Evolutionary conservation across 345 rosid species (phyloP).

Genomic region (Gynandropsis gynandra): DNA sequence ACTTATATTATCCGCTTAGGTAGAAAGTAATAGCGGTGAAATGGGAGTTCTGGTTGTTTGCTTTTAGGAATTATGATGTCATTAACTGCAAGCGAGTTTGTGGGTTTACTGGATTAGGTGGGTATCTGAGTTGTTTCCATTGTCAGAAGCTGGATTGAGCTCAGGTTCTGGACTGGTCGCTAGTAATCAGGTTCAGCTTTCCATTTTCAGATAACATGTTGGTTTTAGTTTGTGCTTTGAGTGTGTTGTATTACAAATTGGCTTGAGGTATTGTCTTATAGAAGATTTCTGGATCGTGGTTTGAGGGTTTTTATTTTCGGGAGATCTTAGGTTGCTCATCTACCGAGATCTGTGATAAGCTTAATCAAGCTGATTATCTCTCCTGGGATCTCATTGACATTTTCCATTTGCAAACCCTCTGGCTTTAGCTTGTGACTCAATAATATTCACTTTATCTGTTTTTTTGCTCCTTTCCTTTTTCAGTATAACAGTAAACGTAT

Average conservation of each 20-base stretch:
- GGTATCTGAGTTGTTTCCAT: conserved; percentile 2
- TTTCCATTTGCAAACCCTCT: background rate
- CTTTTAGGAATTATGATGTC: background rate
- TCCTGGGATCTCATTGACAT: background rate
- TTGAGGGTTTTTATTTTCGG: background rate
- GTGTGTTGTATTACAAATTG: no score
- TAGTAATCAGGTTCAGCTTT: conserved; percentile 4
- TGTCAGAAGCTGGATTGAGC: conserved; percentile 2
- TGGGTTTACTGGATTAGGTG: conserved; percentile 11
- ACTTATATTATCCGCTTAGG: conserved; percentile 4
- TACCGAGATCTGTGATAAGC: background rate
- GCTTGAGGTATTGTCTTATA: no score
- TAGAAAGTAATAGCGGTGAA: conserved; percentile 6
- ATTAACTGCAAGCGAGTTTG: conserved; percentile 9
- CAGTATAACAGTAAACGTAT: background rate
- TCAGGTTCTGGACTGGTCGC: conserved; percentile 8
- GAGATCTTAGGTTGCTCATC: conserved; percentile 1
- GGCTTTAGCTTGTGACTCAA: background rate
- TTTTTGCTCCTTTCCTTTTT: background rate
- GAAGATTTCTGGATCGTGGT: background rate
- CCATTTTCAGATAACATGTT: conserved; percentile 4
- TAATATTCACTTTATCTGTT: background rate
- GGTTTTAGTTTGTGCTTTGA: background rate
- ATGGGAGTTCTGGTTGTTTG: conserved; percentile 5
- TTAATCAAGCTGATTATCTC: background rate